Evolutionary conservation across 116 monocot species (phyloP), one percentile per base, ranked within the genome.

Genomic region (Iris pallida): DNA sequence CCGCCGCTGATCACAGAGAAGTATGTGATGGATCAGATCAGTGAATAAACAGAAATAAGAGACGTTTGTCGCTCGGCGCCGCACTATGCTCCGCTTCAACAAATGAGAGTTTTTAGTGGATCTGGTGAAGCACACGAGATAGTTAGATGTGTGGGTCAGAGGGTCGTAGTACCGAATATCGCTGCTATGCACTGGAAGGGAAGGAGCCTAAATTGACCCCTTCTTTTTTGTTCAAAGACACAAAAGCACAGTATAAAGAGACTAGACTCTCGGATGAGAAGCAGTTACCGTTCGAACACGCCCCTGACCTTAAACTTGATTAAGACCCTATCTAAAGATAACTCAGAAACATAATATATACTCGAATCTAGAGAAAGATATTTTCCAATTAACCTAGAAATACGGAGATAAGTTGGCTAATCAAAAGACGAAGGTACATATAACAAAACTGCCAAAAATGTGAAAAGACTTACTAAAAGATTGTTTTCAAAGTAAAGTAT

Each of bases 21-120:
- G n/a, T n/a, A n/a, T n/a, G n/a, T n/a, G 30, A 30, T 30, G 3
- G 30, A 30, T 49, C 12, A 49, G 2, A 49, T 49, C 2, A 49
- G 49, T 49, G 49, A 49, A 49, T 2, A 1, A 49, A 49, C 49
- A 1, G 49, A 49, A 49, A 49, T 1, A 49, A 49, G 49, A 49
- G 49, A 49, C 49, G 49, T 49, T 49, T 49, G 2, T 49, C 49
- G 49, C 49, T 49, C 49, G 47, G 49, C 49, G 49, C 44, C 8
- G 62, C 62, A 63, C 44, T 63, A 63, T 63, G 62, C 62, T 45
- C 44, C 44, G 0, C 43, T 63, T 63, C 62, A 41, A 63, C 62
- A 45, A 63, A 63, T 63, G 62, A 63, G 62, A 63, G 62, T 44
- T 8, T 63, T 63, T 11, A 13, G 43, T 63, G 42, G 62, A 63